Percentiles rank a stretch among this genome's conserved stretches.
phyloP scores from a whole-genome alignment of 1,284 basidiomycete species.

The Lignosus rhinocerotis region DNA sequence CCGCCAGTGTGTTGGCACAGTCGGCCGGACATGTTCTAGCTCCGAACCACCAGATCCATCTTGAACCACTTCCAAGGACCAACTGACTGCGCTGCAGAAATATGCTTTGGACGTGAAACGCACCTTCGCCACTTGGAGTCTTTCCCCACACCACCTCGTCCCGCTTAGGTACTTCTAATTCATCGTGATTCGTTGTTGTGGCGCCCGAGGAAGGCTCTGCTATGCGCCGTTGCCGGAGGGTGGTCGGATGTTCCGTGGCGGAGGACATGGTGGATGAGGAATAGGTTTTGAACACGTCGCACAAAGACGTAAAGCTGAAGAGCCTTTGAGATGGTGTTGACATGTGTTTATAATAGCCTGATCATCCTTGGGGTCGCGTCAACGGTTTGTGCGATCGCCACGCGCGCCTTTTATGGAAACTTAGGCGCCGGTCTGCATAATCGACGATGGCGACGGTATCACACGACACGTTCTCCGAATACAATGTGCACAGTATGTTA shows the following conservation, averaged over 20 bases:
- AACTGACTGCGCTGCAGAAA: background rate
- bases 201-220: constrained; percentile 9
- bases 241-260: constrained; percentile 11
- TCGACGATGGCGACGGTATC: background rate
- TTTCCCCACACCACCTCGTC: constrained; percentile 86
- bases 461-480: background rate
- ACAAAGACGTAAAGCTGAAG: constrained; percentile 17
- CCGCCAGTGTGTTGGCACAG: background rate
- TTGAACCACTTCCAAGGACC: background rate
- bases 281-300: background rate
- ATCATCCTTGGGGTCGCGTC: constrained; percentile 1
- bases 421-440: background rate
- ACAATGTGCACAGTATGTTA: background rate
- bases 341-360: constrained; percentile 7
- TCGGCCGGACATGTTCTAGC: background rate
- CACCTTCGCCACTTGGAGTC: constrained; percentile 81
- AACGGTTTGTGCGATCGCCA: background rate
- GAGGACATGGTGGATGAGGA: constrained; percentile 15
- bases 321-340: background rate
- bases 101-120: constrained; percentile 23
- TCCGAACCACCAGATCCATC: background rate
- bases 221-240: constrained; percentile 24
- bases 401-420: background rate
- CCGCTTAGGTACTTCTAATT: constrained; percentile 14
- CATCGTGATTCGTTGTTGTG: constrained; percentile 11